Base-by-base conservation (phyloP, 768 basidiomycete species). In the Kwoniella newhampshirensis region DNA sequence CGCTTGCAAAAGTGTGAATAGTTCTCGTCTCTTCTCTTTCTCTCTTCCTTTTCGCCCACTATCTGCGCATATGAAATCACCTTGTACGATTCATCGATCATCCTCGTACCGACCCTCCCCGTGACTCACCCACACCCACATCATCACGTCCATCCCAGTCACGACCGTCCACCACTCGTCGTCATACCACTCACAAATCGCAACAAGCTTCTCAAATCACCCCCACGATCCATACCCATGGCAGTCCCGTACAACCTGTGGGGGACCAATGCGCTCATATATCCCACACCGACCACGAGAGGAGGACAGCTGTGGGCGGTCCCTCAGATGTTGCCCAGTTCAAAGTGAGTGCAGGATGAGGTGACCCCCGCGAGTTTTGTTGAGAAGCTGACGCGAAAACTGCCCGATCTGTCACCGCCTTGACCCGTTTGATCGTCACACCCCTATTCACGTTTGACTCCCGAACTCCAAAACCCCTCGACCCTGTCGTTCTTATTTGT, bases 221-320 rank as follows among this genome's bases (percentile, higher is more conserved):
- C 35, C 4, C 28, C 7, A 6, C 6, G 32, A 32, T n/a, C n/a
- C 42, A n/a, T 11, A 21, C 30, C 25, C 17, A 63, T 63, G 62
- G 37, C 62, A 8, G 45, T 63, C 17, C 62, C 58, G 4, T 64
- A 51, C 25, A 35, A 27, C 11, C 58, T 59, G n/a, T 64, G 62
- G 62, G 44, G 37, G 13, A 13, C 32, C 32, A 32, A 13, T 13
- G 32, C 32, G 32, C 6, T 32, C 7, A 13, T 32, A 6, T 6
- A 13, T 32, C 13, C 32, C 32, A 6, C 36, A n/a, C 18, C 36
- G n/a, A n/a, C 12, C 11, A 41, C 40, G 36, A 25, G 36, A 17
- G 39, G 50, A 25, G 50, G 50, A 39, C 21, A 23, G 3, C 21
- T 51, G 23, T 51, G 56, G 56, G 56, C 45, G 11, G 52, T 60